These are phyloP conservation scores for Sequoia sempervirens DNA, from an alignment of 75 land plant genomes.

Conservation along the genomic window DNA sequence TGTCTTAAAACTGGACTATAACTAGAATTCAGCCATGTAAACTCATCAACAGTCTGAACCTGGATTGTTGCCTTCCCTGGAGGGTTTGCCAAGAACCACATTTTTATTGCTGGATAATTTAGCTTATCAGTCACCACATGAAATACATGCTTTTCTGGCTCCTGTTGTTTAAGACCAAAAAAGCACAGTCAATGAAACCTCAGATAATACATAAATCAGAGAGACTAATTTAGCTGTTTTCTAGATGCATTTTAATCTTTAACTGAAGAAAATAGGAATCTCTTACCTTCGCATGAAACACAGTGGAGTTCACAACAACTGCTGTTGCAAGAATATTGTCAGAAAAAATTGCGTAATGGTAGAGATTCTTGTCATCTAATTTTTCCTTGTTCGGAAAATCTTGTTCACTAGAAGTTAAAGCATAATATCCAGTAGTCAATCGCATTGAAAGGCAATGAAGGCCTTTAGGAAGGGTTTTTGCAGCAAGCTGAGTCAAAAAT, in stretches of 20 bases:
- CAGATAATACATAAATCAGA: not conserved
- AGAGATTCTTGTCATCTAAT: constrained; percentile 49
- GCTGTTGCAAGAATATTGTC: constrained; percentile 70
- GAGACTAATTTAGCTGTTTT: not conserved
- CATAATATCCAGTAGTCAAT: constrained; percentile 49
- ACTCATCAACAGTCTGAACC: constrained; percentile 64
- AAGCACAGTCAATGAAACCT: not conserved
- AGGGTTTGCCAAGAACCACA: constrained; percentile 75
- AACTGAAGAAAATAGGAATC: not conserved
- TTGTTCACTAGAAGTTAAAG: constrained; percentile 25
- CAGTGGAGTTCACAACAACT: constrained; percentile 74
- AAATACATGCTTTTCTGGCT: constrained; percentile 68
- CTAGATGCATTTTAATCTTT: constrained; percentile 3
- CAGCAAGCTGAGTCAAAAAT: constrained; percentile 60
- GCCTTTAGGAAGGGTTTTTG: constrained; percentile 72
- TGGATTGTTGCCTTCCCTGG: constrained; percentile 62
- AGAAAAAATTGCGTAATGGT: constrained; percentile 75
- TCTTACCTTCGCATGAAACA: constrained; percentile 58
- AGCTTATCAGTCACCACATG: constrained; percentile 72
- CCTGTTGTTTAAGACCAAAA: constrained; percentile 26
- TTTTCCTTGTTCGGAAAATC: constrained; percentile 49
- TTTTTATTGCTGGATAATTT: constrained; percentile 73
- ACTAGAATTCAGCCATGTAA: constrained; percentile 66
- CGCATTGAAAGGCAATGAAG: constrained; percentile 69
- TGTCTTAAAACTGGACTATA: constrained; percentile 70